Conservation (phyloP, 768 basidiomycete species). For the Podaxis sp. region DNA sequence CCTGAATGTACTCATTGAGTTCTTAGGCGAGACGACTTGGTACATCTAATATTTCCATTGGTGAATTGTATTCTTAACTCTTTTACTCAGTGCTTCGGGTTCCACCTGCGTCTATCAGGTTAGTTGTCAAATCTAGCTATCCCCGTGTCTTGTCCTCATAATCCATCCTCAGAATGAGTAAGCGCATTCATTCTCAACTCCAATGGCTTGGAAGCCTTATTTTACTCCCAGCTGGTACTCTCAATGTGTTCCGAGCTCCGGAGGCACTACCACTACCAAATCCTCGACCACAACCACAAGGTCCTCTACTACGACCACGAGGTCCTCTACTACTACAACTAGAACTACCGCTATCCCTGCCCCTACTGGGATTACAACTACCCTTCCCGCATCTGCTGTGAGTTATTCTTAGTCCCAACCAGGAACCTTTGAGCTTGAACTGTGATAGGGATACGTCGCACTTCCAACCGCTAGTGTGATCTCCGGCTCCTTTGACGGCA, state of each 20-base stretch:
- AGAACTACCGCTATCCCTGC: slow-evolving; percentile 17
- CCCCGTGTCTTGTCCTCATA: background rate
- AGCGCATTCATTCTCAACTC: background rate
- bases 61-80: background rate
- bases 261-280: background rate
- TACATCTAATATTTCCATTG: background rate
- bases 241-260: background rate
- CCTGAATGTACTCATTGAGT: background rate
- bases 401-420: slow-evolving; percentile 1
- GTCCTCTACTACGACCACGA: slow-evolving; percentile 3
- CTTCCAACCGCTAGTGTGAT: slow-evolving; percentile 31
- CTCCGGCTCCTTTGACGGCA: slow-evolving; percentile 27
- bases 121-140: background rate
- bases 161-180: slow-evolving; percentile 2
- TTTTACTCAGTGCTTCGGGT: background rate
- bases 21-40: slow-evolving; percentile 7
- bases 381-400: slow-evolving; percentile 28
- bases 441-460: slow-evolving; percentile 25
- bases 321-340: slow-evolving; percentile 17
- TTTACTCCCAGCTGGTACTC: background rate
- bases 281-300: background rate
- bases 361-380: slow-evolving; percentile 24
- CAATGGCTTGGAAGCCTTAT: background rate
- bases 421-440: background rate
- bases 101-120: slow-evolving; percentile 1